Conservation (phyloP, 2,329 filamentous ascomycete species). For the Lasiodiplodia citricola region DNA sequence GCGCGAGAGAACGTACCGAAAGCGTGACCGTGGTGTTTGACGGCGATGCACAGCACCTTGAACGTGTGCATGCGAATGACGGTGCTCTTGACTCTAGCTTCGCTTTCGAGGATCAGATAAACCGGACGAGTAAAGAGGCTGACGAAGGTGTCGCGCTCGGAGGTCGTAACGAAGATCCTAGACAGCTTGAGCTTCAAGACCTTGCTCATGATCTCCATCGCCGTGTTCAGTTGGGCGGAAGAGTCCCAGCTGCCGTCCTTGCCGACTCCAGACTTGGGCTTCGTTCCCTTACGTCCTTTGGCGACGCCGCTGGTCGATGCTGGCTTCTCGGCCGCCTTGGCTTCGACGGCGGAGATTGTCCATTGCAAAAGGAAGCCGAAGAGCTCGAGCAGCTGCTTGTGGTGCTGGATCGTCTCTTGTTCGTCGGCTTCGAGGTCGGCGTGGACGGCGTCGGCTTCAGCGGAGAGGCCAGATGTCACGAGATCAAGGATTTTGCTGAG, state of each 20-base stretch:
- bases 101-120: conserved; percentile 92
- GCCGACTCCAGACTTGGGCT: conserved; percentile 62
- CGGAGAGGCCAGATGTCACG: conserved; percentile 81
- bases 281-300: conserved; percentile 75
- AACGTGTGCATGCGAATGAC: conserved; percentile 95
- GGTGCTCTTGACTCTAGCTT: conserved; percentile 87
- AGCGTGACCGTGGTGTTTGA: conserved; percentile 97
- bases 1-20: conserved; percentile 68
- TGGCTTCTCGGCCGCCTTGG: conserved; percentile 89
- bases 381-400: conserved; percentile 90
- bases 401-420: conserved; percentile 81
- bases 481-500: conserved; percentile 94
- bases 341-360: conserved; percentile 93
- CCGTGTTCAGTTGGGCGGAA: conserved; percentile 81
- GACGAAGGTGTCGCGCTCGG: conserved; percentile 94
- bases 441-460: conserved; percentile 84
- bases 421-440: conserved; percentile 91
- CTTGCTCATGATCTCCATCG: conserved; percentile 94
- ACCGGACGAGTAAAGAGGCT: conserved; percentile 89
- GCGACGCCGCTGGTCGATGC: conserved; percentile 73
- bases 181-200: conserved; percentile 90
- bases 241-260: conserved; percentile 90
- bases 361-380: conserved; percentile 95
- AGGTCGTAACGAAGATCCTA: conserved; percentile 94
- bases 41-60: conserved; percentile 92